Evolutionary conservation across 805 yeast species (phyloP).

Genomic region (Clavispora santaluciae): DNA sequence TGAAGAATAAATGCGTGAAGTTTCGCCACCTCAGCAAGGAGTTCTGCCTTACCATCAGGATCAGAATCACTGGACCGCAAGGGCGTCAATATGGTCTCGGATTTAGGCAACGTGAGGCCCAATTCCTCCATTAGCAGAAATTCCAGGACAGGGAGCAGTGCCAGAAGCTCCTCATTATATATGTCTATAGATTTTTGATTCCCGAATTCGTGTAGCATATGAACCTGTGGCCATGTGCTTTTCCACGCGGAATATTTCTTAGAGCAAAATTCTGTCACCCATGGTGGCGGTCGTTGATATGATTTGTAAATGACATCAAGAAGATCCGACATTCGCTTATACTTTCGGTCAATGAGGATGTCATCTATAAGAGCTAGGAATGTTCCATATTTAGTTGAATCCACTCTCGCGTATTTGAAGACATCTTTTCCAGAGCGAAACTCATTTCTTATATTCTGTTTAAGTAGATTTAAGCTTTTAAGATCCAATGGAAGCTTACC

Average conservation of each 20-base stretch:
- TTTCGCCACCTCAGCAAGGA: conserved; percentile 9
- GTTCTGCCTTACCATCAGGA: neutral
- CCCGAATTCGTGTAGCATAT: conserved; percentile 25
- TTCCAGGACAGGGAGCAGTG: conserved; percentile 4
- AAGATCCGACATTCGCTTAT: conserved; percentile 18
- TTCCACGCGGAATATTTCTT: conserved; percentile 19
- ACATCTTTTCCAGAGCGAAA: conserved; percentile 8
- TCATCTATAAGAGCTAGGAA: conserved; percentile 18
- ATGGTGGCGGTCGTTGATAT: conserved; percentile 7
- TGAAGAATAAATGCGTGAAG: conserved; percentile 19
- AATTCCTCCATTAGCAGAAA: conserved; percentile 11
- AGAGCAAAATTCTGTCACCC: conserved; percentile 20
- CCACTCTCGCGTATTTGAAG: conserved; percentile 9
- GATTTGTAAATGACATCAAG: conserved; percentile 26
- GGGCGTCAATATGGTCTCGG: neutral
- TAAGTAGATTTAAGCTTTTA: conserved; percentile 8
- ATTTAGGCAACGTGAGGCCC: conserved; percentile 1
- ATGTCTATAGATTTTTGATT: conserved; percentile 3
- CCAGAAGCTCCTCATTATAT: conserved; percentile 15
- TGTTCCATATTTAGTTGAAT: conserved; percentile 12
- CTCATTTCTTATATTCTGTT: conserved; percentile 9
- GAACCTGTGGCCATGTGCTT: conserved; percentile 31
- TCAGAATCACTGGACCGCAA: too few relatives aligned
- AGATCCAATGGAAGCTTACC: conserved; percentile 29
- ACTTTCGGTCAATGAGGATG: conserved; percentile 25